Evolutionary conservation across 2,329 filamentous ascomycete species (phyloP).

Genomic region (Alternaria conjuncta): DNA sequence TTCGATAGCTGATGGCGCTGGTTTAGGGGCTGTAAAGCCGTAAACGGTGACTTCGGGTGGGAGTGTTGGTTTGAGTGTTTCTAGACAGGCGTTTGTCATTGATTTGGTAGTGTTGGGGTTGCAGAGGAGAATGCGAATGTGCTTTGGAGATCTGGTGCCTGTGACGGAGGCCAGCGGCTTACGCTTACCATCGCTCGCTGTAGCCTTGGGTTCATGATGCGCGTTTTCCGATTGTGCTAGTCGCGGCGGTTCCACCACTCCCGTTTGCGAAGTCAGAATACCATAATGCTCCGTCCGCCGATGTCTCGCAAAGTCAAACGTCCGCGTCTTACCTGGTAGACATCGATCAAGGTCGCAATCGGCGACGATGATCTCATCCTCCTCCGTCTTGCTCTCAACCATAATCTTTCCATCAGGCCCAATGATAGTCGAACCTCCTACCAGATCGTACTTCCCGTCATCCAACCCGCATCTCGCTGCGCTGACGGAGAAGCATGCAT

Average conservation of each 20-base stretch:
- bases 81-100: neutral
- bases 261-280: neutral
- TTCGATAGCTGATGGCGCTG: constrained; percentile 60
- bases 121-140: neutral
- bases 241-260: neutral
- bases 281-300: neutral
- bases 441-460: constrained; percentile 54
- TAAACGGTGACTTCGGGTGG: constrained; percentile 56
- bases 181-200: neutral
- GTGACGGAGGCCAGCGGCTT: neutral
- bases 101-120: neutral
- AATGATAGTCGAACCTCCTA: constrained; percentile 31
- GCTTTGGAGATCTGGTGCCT: neutral
- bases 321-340: constrained; percentile 43
- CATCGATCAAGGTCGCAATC: constrained; percentile 57
- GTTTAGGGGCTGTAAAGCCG: constrained; percentile 59
- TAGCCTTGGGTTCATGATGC: neutral
- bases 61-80: constrained; percentile 33
- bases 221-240: neutral
- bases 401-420: constrained; percentile 56
- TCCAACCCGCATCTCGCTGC: constrained; percentile 58
- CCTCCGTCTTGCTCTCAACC: constrained; percentile 55
- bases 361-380: constrained; percentile 58
- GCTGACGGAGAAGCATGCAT: constrained; percentile 57
- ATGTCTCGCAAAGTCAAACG: neutral